These are phyloP conservation scores for Naganishia sp. DNA, from an alignment of 1,284 basidiomycete genomes.

Conservation along the genomic window DNA sequence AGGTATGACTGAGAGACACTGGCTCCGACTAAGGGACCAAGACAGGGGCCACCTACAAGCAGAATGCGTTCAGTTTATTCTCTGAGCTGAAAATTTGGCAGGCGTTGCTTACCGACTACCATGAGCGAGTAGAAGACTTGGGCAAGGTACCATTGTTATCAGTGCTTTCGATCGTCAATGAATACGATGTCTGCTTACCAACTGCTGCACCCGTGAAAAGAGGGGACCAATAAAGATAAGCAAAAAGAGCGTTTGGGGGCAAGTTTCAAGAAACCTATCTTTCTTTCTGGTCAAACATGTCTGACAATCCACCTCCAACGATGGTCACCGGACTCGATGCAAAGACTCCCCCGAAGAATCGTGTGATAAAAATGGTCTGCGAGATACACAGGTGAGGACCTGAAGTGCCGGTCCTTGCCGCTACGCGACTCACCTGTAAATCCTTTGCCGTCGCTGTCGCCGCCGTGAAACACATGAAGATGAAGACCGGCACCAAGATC, in stretches of 20 bases:
- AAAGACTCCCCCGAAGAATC: conserved; percentile 45
- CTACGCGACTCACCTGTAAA: conserved; percentile 35
- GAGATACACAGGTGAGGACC: not conserved
- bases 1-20: conserved; percentile 44
- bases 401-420: no score
- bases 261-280: conserved; percentile 5
- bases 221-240: not conserved
- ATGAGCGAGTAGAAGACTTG: conserved; percentile 61
- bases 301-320: conserved; percentile 67
- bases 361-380: conserved; percentile 49
- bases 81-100: conserved; percentile 30
- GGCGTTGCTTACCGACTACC: conserved; percentile 30
- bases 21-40: conserved; percentile 63
- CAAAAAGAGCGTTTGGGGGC: not conserved
- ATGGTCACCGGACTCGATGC: conserved; percentile 41
- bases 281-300: conserved; percentile 62
- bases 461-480: conserved; percentile 44
- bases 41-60: conserved; percentile 33
- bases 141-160: no score
- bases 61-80: no score
- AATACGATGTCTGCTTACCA: not conserved
- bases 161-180: not conserved
- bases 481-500: conserved; percentile 38
- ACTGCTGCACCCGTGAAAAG: conserved; percentile 20
- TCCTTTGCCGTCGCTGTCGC: conserved; percentile 48